A percentile compares a stretch with the other conserved stretches of the same genome.
Conservation (phyloP, 139 green algal species). For the Volvox reticuliferus region DNA sequence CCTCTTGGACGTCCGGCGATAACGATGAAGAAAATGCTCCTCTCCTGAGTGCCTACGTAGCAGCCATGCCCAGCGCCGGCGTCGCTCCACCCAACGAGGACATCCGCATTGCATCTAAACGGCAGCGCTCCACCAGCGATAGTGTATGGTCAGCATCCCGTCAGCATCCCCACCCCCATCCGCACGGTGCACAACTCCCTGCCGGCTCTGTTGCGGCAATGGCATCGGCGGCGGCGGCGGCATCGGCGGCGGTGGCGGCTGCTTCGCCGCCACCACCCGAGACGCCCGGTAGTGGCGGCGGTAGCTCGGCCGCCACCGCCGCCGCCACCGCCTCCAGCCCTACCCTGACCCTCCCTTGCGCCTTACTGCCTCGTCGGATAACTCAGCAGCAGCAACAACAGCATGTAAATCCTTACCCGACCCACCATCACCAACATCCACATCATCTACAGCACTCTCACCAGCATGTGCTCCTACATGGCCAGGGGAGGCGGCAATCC, state of each 20-base stretch:
- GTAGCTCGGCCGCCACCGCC: too few relatives aligned
- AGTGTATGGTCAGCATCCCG: neutral
- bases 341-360: neutral
- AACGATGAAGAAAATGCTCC: neutral
- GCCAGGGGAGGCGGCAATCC: neutral
- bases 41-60: constrained; percentile 12
- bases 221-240: neutral
- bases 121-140: constrained; percentile 4
- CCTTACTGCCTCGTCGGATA: neutral
- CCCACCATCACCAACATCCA: neutral
- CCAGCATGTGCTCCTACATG: neutral
- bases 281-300: too few relatives aligned
- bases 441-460: neutral
- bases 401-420: neutral
- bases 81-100: constrained; percentile 5
- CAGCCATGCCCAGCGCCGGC: constrained; percentile 12
- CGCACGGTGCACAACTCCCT: too few relatives aligned
- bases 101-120: neutral
- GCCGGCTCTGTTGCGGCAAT: too few relatives aligned
- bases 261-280: neutral
- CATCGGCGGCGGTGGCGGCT: neutral
- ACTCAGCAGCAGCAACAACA: too few relatives aligned
- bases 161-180: neutral
- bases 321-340: neutral
- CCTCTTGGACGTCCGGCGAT: neutral